Percentiles rank a stretch among this genome's conserved stretches.
These are phyloP conservation scores for Neckera pumila DNA, from an alignment of 225 moss, liverwort and hornwort species.

Conservation along the genomic window DNA sequence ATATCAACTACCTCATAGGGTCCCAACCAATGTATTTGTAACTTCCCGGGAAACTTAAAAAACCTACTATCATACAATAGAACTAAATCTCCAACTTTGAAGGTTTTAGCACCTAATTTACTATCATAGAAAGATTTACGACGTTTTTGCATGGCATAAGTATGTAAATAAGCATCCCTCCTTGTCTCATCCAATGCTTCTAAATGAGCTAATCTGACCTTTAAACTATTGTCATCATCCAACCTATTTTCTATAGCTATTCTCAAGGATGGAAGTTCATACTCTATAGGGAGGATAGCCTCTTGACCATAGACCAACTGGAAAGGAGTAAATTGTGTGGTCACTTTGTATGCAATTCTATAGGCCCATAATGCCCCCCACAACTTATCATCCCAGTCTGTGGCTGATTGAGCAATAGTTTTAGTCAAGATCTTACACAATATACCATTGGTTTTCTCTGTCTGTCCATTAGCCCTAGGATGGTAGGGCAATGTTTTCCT, in stretches of 20 bases:
- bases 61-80: neutral
- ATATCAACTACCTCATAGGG: neutral
- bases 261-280: neutral
- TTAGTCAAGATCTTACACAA: neutral
- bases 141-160: neutral
- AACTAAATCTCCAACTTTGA: neutral
- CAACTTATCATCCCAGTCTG: neutral
- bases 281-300: neutral
- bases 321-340: neutral
- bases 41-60: too few relatives aligned
- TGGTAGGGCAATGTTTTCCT: neutral
- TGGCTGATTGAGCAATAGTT: neutral
- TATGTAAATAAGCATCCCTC: neutral
- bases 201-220: fast-evolving
- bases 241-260: neutral
- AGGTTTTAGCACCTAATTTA: neutral
- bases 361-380: neutral
- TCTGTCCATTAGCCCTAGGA: neutral
- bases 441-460: neutral
- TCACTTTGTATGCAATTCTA: neutral
- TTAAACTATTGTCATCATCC: neutral
- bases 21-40: neutral
- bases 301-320: neutral
- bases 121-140: neutral
- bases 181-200: neutral